Base-by-base conservation (phyloP, 805 yeast genomes). In the Metschnikowia shivogae region DNA sequence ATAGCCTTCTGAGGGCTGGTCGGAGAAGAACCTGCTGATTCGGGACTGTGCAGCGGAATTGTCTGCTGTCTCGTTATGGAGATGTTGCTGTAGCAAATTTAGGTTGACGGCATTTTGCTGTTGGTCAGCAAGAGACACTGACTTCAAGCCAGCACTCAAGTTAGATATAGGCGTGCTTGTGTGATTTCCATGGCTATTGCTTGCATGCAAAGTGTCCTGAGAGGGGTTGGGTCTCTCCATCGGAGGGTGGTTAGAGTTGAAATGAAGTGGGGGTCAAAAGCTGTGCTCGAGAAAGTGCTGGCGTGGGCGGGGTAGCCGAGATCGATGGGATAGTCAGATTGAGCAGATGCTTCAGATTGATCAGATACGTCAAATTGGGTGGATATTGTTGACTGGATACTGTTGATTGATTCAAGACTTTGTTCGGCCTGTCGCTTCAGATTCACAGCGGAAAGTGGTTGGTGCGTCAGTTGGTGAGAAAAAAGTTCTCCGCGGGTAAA, bases 1-100 rank as follows among this genome's bases (percentile, higher is more conserved):
- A 63, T 78, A 87, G 1, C 97, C 97, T 52, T 82, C 85, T 14
- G 76, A 65, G 9, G 96, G 95, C 54, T 82, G 85, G 58, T 83
- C 82, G 52, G 77, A 80, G 60, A 88, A 84, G 62, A 87, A 89
- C 50, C 77, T 74, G 26, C 84, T 74, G 42, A 89, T 78, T 50
- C 95, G 70, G 19, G 84, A 72, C 55, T 75, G 73, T 52, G 68
- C 53, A 64, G 65, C 58, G 66, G 65, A 13, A 56, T 63, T 45
- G 27, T 48, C 52, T 19, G 72, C 50, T 34, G 74, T 69, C 46
- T 70, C 76, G 47, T 61, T 64, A 41, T 71, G 71, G 43, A 75
- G 66, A 46, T 70, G 72, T 49, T 72, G 78, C 55, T 74, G 76
- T 54, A 70, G 67, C 44, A 67, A 60, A 49, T 61, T 67, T 39